Evolutionary conservation across 2,329 filamentous ascomycete species (phyloP).

Genomic region (Ampelomyces quisqualis): DNA sequence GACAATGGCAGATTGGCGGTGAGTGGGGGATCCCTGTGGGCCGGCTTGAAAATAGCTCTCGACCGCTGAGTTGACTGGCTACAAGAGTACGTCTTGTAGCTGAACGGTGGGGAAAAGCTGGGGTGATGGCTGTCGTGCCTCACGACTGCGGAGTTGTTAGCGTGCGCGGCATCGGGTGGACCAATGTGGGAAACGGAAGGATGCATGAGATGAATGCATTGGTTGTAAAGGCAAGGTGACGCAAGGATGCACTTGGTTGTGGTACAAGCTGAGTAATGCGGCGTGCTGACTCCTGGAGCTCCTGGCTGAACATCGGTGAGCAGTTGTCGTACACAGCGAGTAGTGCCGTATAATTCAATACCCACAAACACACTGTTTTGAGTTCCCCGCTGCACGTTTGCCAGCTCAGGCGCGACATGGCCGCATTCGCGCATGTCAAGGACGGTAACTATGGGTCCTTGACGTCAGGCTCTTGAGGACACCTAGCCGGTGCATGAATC

Average conservation of each 20-base stretch:
- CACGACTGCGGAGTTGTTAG: neutral
- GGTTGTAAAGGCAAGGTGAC: neutral
- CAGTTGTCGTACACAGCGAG: neutral
- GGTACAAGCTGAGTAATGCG: neutral
- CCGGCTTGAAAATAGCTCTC: neutral
- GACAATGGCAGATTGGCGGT: slow-evolving; percentile 1
- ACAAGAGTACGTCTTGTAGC: neutral
- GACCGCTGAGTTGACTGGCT: slow-evolving; percentile 1
- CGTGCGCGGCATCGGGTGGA: neutral
- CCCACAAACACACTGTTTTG: neutral
- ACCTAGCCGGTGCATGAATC: no score
- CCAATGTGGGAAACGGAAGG: neutral
- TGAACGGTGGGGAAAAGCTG: slow-evolving; percentile 1
- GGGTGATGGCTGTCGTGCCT: slow-evolving; percentile 7
- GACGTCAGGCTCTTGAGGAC: no score
- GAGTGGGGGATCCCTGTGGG: slow-evolving; percentile 5
- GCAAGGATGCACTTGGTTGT: neutral
- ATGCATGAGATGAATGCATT: neutral
- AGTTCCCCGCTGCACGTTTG: neutral
- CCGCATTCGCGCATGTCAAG: no score
- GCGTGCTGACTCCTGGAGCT: neutral
- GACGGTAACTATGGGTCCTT: no score
- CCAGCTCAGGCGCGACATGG: no score
- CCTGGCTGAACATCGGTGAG: neutral
- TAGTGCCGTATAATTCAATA: no score